A percentile compares a stretch with the other conserved stretches of the same genome.
Conservation (phyloP, 129 eudicot species). For the Heracleum sosnowskyi region DNA sequence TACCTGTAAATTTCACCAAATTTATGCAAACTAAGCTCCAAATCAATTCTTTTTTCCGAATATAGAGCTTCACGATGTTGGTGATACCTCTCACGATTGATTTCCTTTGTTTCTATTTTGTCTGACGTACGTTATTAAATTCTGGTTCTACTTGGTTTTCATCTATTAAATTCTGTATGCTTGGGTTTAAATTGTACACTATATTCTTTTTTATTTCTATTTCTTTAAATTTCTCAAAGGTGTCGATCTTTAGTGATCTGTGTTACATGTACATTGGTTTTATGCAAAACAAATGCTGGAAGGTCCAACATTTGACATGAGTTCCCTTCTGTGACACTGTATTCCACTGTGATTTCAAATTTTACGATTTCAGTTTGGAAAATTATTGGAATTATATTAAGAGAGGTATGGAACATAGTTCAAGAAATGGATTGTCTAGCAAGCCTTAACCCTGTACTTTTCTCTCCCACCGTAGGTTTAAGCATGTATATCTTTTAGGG, state of each 20-base stretch:
- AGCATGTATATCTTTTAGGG: background rate
- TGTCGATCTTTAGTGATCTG: background rate
- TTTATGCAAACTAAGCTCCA: background rate
- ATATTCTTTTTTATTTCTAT: background rate
- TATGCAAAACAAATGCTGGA: background rate
- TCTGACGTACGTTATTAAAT: background rate
- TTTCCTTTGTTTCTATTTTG: background rate
- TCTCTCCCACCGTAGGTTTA: background rate
- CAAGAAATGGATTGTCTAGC: background rate
- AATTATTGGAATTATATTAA: background rate
- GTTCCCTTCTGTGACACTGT: background rate
- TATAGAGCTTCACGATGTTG: background rate
- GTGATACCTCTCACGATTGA: background rate
- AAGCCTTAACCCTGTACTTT: background rate
- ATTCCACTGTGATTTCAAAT: background rate
- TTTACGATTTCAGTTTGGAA: background rate
- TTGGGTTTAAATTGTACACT: background rate
- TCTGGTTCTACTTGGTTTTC: background rate
- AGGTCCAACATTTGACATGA: background rate
- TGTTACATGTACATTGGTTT: background rate
- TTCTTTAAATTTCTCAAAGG: background rate
- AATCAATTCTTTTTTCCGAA: background rate
- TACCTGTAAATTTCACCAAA: background rate
- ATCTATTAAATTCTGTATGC: background rate
- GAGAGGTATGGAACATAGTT: background rate